Base-by-base conservation (phyloP, 1,284 basidiomycete genomes). In the Rhodotorula sp. region DNA sequence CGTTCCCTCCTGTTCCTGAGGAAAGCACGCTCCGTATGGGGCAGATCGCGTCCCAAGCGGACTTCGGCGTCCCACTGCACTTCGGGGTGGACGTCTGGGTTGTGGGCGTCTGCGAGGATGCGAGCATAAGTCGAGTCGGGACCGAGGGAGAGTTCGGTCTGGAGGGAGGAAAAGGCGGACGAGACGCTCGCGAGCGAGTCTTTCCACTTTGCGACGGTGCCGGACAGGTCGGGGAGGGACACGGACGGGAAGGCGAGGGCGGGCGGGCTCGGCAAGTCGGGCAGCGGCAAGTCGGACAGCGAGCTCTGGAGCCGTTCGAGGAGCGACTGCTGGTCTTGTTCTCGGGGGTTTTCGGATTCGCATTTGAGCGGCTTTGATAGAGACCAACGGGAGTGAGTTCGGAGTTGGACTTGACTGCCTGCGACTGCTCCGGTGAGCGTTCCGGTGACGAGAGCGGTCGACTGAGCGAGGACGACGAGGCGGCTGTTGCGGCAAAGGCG, bases 1-100 rank as follows among this genome's bases (percentile, higher is more conserved):
- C 67, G 69, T 21, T 81, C 77, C 63, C 76, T 79, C 7, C 83
- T 76, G 64, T 81, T 81, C 7, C 79, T 68, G 15, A 84, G 67
- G 66, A 81, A 84, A 2, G 81, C 83, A 3, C 81, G 73, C 70
- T 84, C 84, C 10, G 80, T 73, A 5, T 82, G 52, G 54, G 81
- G 81, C 21, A 84, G 62, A 16, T 84, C 83, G 31, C 58, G 65
- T 0, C 76, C 76, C 3, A 84, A 70, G 43, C 83, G 75, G 6
- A 84, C 83, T 34, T 79, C 76, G 4, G 84, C 84, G 62, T 84
- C 82, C 82, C 83, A 84, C 29, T 82, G 79, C 47, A 81, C 75
- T 67, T 84, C 84, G 1, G 83, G 83, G 64, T 84, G 73, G n/a
- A 82, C 58, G 10, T 46, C 52, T 3, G 76, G 62, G 67, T 83